Evolutionary conservation across 495 filamentous ascomycete genomes (phyloP), one percentile per base, ranked within the genome.

Genomic region (Echria macrotheca): DNA sequence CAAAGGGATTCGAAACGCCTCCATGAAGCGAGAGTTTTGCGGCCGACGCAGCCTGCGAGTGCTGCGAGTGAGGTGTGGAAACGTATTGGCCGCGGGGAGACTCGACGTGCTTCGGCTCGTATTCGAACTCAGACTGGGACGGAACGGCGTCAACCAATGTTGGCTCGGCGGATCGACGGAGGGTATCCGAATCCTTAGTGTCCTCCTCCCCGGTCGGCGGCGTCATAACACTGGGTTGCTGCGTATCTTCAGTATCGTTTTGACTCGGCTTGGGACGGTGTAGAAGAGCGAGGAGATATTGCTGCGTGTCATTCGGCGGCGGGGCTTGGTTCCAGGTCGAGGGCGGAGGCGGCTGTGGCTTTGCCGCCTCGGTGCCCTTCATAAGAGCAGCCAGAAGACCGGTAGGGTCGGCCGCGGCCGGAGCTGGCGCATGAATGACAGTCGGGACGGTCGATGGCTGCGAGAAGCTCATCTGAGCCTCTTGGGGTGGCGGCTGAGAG

Each of bases 321-420:
- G 74, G 61, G 4, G 60, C 57, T 3, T 65, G 50, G 49, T 66
- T 75, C 70, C 70, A 73, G 0, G 57, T 44, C 7, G 61, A 29
- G 28, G 61, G 53, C 10, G 54, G n/a, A 9, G 57, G 47, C 1
- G 57, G 58, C 52, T 69, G 65, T n/a, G 61, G 52, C 47, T 72
- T 69, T n/a, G 55, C 43, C 23, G 55, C 49, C 36, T 72, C 71
- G 17, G 60, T 65, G 23, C 72, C 71, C 57, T 72, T 70, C 69
- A 78, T 76, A 55, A 80, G 67, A 24, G 74, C 70, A 29, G 75
- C 75, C 24, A 80, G 68, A 45, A 79, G 60, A 44, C 76, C 75
- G 11, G 64, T 65, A 10, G 73, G 73, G 45, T 76, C 71, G 19
- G 69, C 65, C 19, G 67, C 57, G 21, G 67, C 65, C 5, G 73